Evolutionary conservation across 306 rosid genomes (phyloP).

Genomic region (Oemleria cerasiformis): DNA sequence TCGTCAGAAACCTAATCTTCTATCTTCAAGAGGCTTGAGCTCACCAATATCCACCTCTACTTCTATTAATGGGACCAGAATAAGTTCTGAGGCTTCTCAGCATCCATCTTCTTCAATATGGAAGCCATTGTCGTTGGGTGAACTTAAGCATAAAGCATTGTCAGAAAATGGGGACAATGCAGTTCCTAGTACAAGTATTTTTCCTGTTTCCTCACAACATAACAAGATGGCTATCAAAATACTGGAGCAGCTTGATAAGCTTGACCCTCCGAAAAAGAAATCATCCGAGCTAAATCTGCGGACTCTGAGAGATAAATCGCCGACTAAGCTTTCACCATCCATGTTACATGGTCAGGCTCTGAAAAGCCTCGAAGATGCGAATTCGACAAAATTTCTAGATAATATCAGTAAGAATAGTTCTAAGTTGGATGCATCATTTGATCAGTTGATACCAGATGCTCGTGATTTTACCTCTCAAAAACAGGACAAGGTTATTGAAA

Average conservation of each 20-base stretch:
- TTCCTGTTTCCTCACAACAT: constrained; percentile 54
- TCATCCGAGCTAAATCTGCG: constrained; percentile 43
- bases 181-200: constrained; percentile 38
- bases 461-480: constrained; percentile 34
- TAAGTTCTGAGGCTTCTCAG: constrained; percentile 38
- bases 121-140: constrained; percentile 37
- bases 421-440: constrained; percentile 25
- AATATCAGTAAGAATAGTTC: neutral
- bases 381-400: constrained; percentile 55
- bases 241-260: constrained; percentile 69
- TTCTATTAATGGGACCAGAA: constrained; percentile 35
- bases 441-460: constrained; percentile 27
- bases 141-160: constrained; percentile 40
- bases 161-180: constrained; percentile 40
- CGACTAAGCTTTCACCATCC: constrained; percentile 68
- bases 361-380: constrained; percentile 71
- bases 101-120: constrained; percentile 38
- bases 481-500: constrained; percentile 46
- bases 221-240: constrained; percentile 83
- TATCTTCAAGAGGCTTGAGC: constrained; percentile 56
- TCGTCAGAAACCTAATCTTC: constrained; percentile 73
- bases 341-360: constrained; percentile 84
- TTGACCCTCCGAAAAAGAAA: constrained; percentile 73
- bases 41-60: constrained; percentile 44
- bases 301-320: constrained; percentile 44